These are phyloP conservation scores for Cucurbitaria berberidis DNA, from an alignment of 2,329 filamentous ascomycete genomes.

Conservation along the genomic window DNA sequence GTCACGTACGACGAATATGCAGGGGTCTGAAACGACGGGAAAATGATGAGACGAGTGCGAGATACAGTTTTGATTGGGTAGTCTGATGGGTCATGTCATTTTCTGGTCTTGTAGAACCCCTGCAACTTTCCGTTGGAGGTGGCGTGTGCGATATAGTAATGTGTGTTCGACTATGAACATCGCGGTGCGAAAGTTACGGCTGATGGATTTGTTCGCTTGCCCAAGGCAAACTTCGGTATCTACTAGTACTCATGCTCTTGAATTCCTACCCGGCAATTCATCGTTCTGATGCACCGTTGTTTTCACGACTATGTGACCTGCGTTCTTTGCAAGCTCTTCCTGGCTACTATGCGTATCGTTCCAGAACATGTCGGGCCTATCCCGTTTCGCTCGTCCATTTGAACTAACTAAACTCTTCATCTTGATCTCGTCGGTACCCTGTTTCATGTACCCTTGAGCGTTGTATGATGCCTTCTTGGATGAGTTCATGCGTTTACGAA, in stretches of 20 bases:
- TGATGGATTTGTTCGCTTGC: no score
- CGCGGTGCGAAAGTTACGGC: no score
- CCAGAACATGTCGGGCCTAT: conserved; percentile 1
- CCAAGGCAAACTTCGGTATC: no score
- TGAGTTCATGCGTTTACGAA: conserved; percentile 11
- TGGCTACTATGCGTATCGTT: conserved; percentile 19
- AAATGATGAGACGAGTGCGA: no score
- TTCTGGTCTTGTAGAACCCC: no score
- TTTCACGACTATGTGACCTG: conserved; percentile 10
- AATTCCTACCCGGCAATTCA: conserved; percentile 1
- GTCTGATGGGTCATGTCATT: no score
- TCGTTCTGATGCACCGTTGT: conserved; percentile 10
- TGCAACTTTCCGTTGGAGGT: no score
- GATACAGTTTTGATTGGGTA: no score
- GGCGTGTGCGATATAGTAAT: no score
- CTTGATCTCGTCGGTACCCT: conserved; percentile 7
- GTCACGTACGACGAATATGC: no score
- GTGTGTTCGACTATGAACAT: no score
- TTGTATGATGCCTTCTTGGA: conserved; percentile 13
- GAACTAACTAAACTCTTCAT: conserved; percentile 12
- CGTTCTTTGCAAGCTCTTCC: conserved; percentile 13
- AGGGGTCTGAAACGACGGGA: no score
- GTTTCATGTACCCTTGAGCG: conserved; percentile 13
- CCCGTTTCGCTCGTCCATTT: background rate
- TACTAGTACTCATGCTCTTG: background rate